Base-by-base conservation (phyloP, 2,329 filamentous ascomycete species). In the Pestalotiopsis sp. region DNA sequence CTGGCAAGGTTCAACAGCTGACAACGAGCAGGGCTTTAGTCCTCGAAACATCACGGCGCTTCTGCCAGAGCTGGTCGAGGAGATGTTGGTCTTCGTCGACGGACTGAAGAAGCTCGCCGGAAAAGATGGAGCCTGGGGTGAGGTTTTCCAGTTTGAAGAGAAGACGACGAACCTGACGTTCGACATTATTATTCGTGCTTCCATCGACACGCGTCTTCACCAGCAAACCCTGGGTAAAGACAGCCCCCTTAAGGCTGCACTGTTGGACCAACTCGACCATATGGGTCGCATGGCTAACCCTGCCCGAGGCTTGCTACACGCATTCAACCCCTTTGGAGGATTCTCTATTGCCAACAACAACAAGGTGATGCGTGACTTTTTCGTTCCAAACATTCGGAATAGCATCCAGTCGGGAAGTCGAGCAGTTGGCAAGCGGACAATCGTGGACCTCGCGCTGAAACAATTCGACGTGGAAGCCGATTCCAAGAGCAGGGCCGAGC, bases 21-120 rank as follows among this genome's bases (percentile, higher is more conserved):
- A 36, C 31, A 36, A 36, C 7, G 4, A n/a, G 45, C 6, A 52
- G 0, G 79, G 78, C 6, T 82, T 82, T 70, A 74, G 76, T 1
- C 70, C 74, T 49, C 73, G 73, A 40, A 79, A 81, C 66, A 58
- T 81, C 52, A 74, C 76, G 66, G 73, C 74, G 1, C 61, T 80
- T 45, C 70, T 77, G 2, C 78, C 78, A 1, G 68, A 57, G 17
- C 72, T 79, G 38, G 67, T 79, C 9, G 73, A 78, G 11, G 75
- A 76, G 67, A 71, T 72, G 41, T 49, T 58, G 23, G 70, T 70
- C 31, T 74, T 72, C 66, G 69, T 69, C 40, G 71, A 69, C n/a
- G 62, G 66, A 13, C 68, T 78, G 66, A 68, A 66, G 40, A 40
- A 49, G 11, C 36, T 45, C 9, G 65, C 68, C 9, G 65, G 69